A percentile compares a stretch with the other conserved stretches of the same genome.
Evolutionary conservation across 148 eudicot genomes (phyloP).

Genomic region (Cornus kousa): DNA sequence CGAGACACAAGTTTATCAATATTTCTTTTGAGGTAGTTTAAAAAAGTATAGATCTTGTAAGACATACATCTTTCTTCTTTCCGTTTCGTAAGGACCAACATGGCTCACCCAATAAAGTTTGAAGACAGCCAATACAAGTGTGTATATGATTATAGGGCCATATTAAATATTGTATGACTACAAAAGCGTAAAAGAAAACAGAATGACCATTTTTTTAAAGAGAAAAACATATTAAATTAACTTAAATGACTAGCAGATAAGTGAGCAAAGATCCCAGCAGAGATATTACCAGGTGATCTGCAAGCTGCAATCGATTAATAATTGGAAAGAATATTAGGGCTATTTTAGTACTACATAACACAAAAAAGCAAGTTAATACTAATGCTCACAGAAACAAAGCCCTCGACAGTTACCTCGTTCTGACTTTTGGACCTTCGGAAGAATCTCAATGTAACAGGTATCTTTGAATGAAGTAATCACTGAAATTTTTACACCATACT

Average conservation of each 20-base stretch:
- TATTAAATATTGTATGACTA: no score
- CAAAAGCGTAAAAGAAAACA: not conserved
- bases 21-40: no score
- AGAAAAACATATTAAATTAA: not conserved
- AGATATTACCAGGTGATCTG: not conserved
- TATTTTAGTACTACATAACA: not conserved
- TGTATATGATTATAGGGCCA: no score
- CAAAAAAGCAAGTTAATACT: not conserved
- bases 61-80: not conserved
- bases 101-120: no score
- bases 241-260: not conserved
- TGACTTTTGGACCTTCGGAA: conserved; percentile 68
- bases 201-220: not conserved
- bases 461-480: conserved; percentile 85
- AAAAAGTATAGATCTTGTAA: no score
- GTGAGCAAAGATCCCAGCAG: not conserved
- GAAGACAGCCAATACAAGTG: no score
- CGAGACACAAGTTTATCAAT: no score
- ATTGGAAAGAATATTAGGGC: conserved; percentile 1
- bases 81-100: no score
- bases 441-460: conserved; percentile 84
- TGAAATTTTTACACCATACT: conserved; percentile 86
- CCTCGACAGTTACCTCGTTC: conserved; percentile 51
- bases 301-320: not conserved
- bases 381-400: conserved; percentile 5